Percentiles rank a stretch among this genome's conserved stretches.
Conservation (phyloP, 768 basidiomycete species). For the Amanita thiersii region DNA sequence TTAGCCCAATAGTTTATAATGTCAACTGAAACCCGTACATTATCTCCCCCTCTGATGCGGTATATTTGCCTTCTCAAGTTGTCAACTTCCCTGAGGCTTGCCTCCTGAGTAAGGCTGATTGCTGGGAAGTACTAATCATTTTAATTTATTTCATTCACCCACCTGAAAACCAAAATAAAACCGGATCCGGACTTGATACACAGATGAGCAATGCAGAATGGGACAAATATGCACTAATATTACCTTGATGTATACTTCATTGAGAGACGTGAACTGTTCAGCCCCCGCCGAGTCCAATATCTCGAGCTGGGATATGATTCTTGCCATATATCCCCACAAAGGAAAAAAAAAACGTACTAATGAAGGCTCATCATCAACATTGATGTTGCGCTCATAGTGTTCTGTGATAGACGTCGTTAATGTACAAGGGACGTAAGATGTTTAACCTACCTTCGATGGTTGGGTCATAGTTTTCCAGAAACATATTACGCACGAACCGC, state of each 20-base stretch:
- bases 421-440: background rate
- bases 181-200: constrained; percentile 52
- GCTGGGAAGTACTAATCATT: constrained; percentile 8
- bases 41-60: constrained; percentile 66
- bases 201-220: background rate
- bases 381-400: constrained; percentile 58
- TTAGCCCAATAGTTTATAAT: constrained; percentile 4
- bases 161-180: constrained; percentile 82
- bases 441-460: constrained; percentile 65
- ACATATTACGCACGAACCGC: constrained; percentile 65
- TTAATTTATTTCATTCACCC: constrained; percentile 1
- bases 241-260: constrained; percentile 79
- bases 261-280: constrained; percentile 78
- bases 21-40: constrained; percentile 28
- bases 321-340: constrained; percentile 6
- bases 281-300: constrained; percentile 79
- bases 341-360: constrained; percentile 35
- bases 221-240: background rate
- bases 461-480: constrained; percentile 73
- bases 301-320: constrained; percentile 45
- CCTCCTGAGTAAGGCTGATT: constrained; percentile 70
- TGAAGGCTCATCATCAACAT: constrained; percentile 57
- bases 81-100: constrained; percentile 73
- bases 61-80: constrained; percentile 75
- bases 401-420: constrained; percentile 31